Base-by-base conservation (phyloP, 345 rosid species). In the Eucalyptus cloeziana region DNA sequence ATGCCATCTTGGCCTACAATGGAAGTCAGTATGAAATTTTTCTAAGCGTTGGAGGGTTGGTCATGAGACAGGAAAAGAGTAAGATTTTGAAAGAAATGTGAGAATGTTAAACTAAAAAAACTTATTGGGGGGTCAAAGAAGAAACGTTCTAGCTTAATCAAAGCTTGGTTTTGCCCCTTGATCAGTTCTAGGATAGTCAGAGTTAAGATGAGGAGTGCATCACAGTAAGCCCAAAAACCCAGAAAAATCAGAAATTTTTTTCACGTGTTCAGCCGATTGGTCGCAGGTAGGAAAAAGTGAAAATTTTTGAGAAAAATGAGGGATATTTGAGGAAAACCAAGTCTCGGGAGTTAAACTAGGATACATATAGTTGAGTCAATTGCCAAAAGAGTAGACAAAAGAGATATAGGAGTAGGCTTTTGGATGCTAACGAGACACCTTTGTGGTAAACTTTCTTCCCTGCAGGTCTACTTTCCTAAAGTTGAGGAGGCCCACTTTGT, bases 51-150 rank as follows among this genome's bases (percentile, higher is more conserved):
- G 0, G 4, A 60, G 67, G 31, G 69, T 60, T 27, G 69, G 69
- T 27, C 16, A 5, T 0, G 16, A 60, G 31, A 0, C 0, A 25
- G 10, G 64, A 58, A 11, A 58, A 25, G 0, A 11, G 67, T 11
- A 0, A 27, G 69, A 60, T 9, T 60, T 60, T 1, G 31, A 27
- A 60, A 60, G 31, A 30, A 56, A 56, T 0, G 13, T 9, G 62
- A 56, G 62, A 56, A 56, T 56, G 62, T 56, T 56, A 0, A 56
- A 56, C 30, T 22, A 22, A 56, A 56, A 4, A 4, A 56, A 24
- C 12, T 56, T 56, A 24, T 10, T 24, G 24, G 30, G 30, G 1
- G 62, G 62, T 56, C 62, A 56, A 22, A 22, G 13, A 4, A 56
- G 1, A 24, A 22, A 56, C 27, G 30, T 24, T 0, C 62, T 56